Evolutionary conservation across 2,329 filamentous ascomycete genomes (phyloP).

Genomic region (Fusarium sp.): DNA sequence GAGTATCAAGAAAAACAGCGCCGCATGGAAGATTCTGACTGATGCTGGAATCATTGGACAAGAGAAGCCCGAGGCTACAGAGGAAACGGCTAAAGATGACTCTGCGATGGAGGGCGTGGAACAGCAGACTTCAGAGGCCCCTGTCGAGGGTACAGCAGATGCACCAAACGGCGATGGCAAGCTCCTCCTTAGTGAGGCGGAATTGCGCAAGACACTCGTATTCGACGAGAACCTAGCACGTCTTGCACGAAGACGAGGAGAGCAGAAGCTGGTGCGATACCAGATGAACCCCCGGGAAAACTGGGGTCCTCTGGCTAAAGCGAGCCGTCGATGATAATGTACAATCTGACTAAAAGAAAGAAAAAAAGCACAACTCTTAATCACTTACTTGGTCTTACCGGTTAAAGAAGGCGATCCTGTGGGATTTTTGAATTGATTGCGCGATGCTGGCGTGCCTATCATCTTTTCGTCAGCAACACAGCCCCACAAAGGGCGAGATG

Average conservation of each 20-base stretch:
- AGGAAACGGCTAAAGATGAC: conserved; percentile 30
- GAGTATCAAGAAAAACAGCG: conserved; percentile 73
- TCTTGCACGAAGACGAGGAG: conserved; percentile 73
- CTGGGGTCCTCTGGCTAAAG: conserved; percentile 85
- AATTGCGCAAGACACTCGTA: conserved; percentile 67
- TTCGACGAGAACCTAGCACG: conserved; percentile 84
- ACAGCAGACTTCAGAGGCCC: conserved; percentile 13
- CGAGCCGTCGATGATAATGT: conserved; percentile 54
- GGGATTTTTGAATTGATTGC: conserved; percentile 11
- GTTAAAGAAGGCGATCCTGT: conserved; percentile 13
- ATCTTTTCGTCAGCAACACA: conserved; percentile 28
- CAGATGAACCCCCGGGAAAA: conserved; percentile 91
- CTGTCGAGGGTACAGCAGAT: neutral
- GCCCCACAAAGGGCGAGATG: conserved; percentile 33
- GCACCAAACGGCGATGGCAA: conserved; percentile 37
- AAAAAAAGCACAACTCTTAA: neutral
- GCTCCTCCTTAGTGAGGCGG: conserved; percentile 39
- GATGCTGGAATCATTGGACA: conserved; percentile 50
- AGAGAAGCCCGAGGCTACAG: conserved; percentile 45
- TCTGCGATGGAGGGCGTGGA: conserved; percentile 56
- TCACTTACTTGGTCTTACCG: neutral
- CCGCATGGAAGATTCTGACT: conserved; percentile 76
- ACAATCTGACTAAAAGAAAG: neutral
- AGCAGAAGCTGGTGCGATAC: conserved; percentile 82
- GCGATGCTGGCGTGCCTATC: conserved; percentile 16